These are phyloP conservation scores for Nannochloropsis gaditana DNA, from an alignment of 108 stramenopile genomes.

Conservation along the genomic window DNA sequence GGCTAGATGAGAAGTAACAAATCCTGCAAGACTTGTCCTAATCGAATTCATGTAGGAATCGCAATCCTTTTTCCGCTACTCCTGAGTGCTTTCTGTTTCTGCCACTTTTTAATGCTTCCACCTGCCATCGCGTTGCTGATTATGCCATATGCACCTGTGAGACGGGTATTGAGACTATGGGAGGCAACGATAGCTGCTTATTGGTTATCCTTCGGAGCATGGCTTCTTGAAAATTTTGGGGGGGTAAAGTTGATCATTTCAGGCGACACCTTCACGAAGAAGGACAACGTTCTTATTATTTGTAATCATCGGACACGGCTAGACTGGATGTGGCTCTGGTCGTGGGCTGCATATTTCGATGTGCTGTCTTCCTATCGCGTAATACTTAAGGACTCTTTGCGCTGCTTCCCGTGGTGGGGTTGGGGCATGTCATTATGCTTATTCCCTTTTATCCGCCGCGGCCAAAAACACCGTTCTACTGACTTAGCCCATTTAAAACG, in stretches of 20 bases:
- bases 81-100: slow-evolving; percentile 11
- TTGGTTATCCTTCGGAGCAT: slow-evolving; percentile 17
- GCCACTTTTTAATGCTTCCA: not conserved
- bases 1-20: too few relatives aligned
- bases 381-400: not conserved
- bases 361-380: not conserved
- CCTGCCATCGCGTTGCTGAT: not conserved
- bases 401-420: slow-evolving; percentile 10
- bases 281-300: not conserved
- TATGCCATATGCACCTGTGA: not conserved
- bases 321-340: slow-evolving; percentile 3
- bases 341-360: not conserved
- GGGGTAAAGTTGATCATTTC: not conserved
- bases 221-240: not conserved
- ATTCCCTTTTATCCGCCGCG: slow-evolving; percentile 16
- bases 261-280: not conserved
- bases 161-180: not conserved
- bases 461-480: not conserved
- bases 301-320: not conserved
- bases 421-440: slow-evolving; percentile 12
- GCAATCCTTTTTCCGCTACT: not conserved
- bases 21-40: not conserved
- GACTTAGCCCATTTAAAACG: not conserved
- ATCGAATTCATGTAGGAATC: not conserved
- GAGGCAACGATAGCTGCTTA: not conserved